Evolutionary conservation across 768 basidiomycete species (phyloP).

Genomic region (Podaxis sp.): DNA sequence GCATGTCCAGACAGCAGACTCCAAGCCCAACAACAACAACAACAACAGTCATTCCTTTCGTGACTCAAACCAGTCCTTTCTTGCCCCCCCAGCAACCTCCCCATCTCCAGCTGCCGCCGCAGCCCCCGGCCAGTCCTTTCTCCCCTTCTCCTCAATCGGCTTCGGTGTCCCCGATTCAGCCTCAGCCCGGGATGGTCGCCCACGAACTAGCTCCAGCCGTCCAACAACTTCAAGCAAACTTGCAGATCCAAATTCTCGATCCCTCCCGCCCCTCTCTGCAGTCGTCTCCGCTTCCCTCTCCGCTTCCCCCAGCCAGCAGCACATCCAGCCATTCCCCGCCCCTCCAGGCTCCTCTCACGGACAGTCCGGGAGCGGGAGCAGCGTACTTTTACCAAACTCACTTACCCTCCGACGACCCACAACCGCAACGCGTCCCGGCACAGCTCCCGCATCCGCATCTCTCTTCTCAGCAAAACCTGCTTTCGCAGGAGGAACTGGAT

Average conservation of each 20-base stretch:
- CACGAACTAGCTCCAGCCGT: slow-evolving; percentile 35
- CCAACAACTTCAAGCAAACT: slow-evolving; percentile 47
- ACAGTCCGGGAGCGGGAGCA: slow-evolving; percentile 35
- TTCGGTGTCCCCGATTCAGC: slow-evolving; percentile 25
- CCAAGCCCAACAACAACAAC: slow-evolving; percentile 14
- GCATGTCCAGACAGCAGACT: slow-evolving; percentile 7
- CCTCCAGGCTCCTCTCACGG: slow-evolving; percentile 17
- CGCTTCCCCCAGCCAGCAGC: slow-evolving; percentile 33
- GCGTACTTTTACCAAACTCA: slow-evolving; percentile 52
- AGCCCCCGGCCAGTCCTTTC: slow-evolving; percentile 65
- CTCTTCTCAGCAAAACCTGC: slow-evolving; percentile 49
- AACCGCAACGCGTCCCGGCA: slow-evolving; percentile 63
- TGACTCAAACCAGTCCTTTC: slow-evolving; percentile 81
- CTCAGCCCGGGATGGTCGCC: slow-evolving; percentile 17
- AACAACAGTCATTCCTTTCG: slow-evolving; percentile 62
- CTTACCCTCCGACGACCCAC: slow-evolving; percentile 51
- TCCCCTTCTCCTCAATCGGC: slow-evolving; percentile 39
- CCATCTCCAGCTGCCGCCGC: slow-evolving; percentile 28
- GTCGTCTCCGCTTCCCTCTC: slow-evolving; percentile 72
- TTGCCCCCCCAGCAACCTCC: slow-evolving; percentile 30
- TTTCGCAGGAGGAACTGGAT: slow-evolving; percentile 46
- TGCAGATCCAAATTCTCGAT: slow-evolving; percentile 32
- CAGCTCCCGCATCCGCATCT: slow-evolving; percentile 66
- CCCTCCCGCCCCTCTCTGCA: slow-evolving; percentile 71
- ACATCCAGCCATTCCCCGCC: slow-evolving; percentile 30